Conservation (phyloP, 768 basidiomycete genomes). For the Rhizopogon vesiculosus region DNA sequence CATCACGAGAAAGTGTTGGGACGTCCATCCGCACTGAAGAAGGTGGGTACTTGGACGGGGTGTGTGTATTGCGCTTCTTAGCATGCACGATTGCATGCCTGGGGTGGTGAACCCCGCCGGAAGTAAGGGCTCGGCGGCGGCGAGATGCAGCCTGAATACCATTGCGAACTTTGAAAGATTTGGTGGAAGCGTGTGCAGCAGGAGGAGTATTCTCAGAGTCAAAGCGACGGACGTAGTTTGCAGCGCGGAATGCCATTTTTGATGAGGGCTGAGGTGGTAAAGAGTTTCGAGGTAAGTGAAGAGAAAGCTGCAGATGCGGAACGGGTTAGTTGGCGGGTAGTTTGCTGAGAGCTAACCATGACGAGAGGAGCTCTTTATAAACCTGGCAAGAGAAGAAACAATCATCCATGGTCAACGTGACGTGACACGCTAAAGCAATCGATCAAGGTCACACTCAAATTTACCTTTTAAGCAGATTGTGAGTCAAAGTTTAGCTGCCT, state of each 20-base stretch:
- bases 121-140: conserved; percentile 35
- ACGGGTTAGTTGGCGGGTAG: conserved; percentile 7
- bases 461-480: conserved; percentile 15
- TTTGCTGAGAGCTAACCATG: conserved; percentile 3
- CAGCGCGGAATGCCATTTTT: conserved; percentile 24
- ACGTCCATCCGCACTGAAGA: conserved; percentile 26
- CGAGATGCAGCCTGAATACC: conserved; percentile 28
- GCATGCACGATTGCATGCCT: conserved; percentile 35
- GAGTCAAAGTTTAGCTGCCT: conserved; percentile 9
- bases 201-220: conserved; percentile 33
- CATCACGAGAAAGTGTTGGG: conserved; percentile 10
- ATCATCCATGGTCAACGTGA: conserved; percentile 17
- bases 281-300: background rate
- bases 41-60: conserved; percentile 10
- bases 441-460: conserved; percentile 6
- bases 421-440: conserved; percentile 30
- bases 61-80: conserved; percentile 27
- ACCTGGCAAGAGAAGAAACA: conserved; percentile 7
- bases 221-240: conserved; percentile 16
- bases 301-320: background rate
- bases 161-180: conserved; percentile 16
- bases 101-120: conserved; percentile 22
- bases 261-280: conserved; percentile 1
- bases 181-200: background rate
- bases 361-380: conserved; percentile 18